These are phyloP conservation scores for Exserohilum rostratum DNA, from an alignment of 2,329 filamentous ascomycete genomes.

Conservation along the genomic window DNA sequence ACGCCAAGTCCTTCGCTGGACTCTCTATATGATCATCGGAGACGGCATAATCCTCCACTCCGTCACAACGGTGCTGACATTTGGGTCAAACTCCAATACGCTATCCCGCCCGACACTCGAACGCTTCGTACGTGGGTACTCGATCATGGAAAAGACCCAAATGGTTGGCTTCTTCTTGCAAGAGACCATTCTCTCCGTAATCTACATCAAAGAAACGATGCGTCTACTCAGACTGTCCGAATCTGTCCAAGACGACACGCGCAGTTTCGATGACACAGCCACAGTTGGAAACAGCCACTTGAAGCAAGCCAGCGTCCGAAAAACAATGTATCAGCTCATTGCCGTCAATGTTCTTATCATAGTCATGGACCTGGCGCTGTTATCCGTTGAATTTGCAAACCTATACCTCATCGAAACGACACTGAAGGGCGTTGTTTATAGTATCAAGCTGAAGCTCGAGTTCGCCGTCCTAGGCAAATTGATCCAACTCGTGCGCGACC, in stretches of 20 bases:
- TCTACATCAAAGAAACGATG: slow-evolving; percentile 62
- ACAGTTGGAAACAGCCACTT: slow-evolving; percentile 24
- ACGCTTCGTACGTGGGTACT: slow-evolving; percentile 46
- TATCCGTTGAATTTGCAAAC: slow-evolving; percentile 41
- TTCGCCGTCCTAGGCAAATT: slow-evolving; percentile 59
- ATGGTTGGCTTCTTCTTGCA: slow-evolving; percentile 53
- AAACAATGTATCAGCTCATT: slow-evolving; percentile 45
- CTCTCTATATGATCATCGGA: slow-evolving; percentile 64
- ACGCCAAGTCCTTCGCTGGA: slow-evolving; percentile 54
- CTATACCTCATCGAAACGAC: slow-evolving; percentile 45
- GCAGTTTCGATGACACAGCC: slow-evolving; percentile 35
- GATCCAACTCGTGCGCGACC: slow-evolving; percentile 43
- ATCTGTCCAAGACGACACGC: slow-evolving; percentile 30
- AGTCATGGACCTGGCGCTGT: slow-evolving; percentile 37
- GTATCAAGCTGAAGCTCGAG: slow-evolving; percentile 61
- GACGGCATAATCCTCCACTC: slow-evolving; percentile 61
- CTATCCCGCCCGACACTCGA: slow-evolving; percentile 23
- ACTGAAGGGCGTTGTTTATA: slow-evolving; percentile 53
- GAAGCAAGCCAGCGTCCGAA: slow-evolving; percentile 26
- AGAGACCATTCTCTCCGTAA: slow-evolving; percentile 47
- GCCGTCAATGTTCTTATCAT: slow-evolving; percentile 46
- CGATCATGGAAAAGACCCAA: slow-evolving; percentile 54
- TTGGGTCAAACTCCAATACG: slow-evolving; percentile 55
- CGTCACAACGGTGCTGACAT: slow-evolving; percentile 62
- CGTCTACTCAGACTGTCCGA: slow-evolving; percentile 49